Evolutionary conservation across 2,329 filamentous ascomycete species (phyloP).

Genomic region (Colletotrichum sp.): DNA sequence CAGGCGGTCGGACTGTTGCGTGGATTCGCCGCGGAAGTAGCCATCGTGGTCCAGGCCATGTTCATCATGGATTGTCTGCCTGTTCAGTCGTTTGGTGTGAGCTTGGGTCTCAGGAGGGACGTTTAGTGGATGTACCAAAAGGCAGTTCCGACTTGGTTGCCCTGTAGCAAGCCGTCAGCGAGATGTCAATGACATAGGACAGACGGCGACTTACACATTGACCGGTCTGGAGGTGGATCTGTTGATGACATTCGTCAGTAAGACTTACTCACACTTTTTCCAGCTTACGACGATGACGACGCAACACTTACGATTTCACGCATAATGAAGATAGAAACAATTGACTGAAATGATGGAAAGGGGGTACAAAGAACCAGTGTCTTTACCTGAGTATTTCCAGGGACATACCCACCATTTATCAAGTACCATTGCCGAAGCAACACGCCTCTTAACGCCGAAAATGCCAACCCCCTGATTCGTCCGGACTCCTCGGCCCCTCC

Average conservation of each 20-base stretch:
- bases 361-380: background rate
- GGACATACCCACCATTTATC: background rate
- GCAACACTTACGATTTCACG: slow-evolving; percentile 65
- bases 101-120: slow-evolving; percentile 18
- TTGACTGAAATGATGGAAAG: background rate
- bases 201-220: slow-evolving; percentile 75
- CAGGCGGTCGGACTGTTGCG: slow-evolving; percentile 99
- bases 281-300: background rate
- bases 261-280: background rate
- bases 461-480: background rate
- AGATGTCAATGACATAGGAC: background rate
- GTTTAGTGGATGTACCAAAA: slow-evolving; percentile 76
- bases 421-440: background rate
- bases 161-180: slow-evolving; percentile 56
- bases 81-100: slow-evolving; percentile 43
- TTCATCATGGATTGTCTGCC: slow-evolving; percentile 84
- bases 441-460: background rate
- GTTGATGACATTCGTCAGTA: slow-evolving; percentile 59
- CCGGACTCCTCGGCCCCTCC: background rate
- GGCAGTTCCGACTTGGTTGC: slow-evolving; percentile 99
- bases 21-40: slow-evolving; percentile 95
- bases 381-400: background rate
- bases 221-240: slow-evolving; percentile 99
- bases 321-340: slow-evolving; percentile 49
- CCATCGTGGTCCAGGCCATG: slow-evolving; percentile 97